Base-by-base conservation (phyloP, 2,329 filamentous ascomycete genomes). In the Ramularia endophylla region DNA sequence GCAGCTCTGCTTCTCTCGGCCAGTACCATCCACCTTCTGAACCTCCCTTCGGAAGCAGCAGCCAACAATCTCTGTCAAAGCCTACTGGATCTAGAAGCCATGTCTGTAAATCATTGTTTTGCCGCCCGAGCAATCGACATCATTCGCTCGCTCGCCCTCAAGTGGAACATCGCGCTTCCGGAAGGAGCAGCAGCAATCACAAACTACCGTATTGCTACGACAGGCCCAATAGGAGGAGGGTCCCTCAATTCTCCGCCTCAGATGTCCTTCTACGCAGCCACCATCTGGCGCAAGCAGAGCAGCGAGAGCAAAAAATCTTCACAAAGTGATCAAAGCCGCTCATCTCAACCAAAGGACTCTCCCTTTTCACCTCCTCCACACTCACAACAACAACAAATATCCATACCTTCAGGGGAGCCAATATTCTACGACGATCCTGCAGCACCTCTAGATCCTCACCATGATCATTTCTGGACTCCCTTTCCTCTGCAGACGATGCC, bases 11-110 rank as follows among this genome's bases (percentile, higher is more conserved):
- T 71, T 2, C 57, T 71, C 6, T 67, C 68, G 3, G 59, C 64
- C 20, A 59, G 59, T 42, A 65, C 67, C 15, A 66, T 72, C 22
- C 69, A 72, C 40, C 59, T 72, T 6, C 56, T 70, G 19, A 68
- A 69, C 40, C 64, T 69, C 1, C 65, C 64, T 16, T 62, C 61
- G 11, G 50, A 59, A 25, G 48, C 56, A 3, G 64, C 65, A 7
- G 56, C 59, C 12, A 43, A 54, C 5, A 61, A 70, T 38, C 60
- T 72, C 2, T 58, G 62, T 6, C 66, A 70, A 46, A 62, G 61
- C 6, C 50, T 71, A n/a, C 56, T 63, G 37, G 66, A 64, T 18
- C 50, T 72, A 3, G 60, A 68, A 27, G 63, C 65, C 12, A 55
- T 70, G 37, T 66, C 67, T 12, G 52, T 61, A 29, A 69, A 68